These are phyloP conservation scores for Aspergillus clavatus DNA, from an alignment of 2,329 filamentous ascomycete species.

Conservation along the genomic window DNA sequence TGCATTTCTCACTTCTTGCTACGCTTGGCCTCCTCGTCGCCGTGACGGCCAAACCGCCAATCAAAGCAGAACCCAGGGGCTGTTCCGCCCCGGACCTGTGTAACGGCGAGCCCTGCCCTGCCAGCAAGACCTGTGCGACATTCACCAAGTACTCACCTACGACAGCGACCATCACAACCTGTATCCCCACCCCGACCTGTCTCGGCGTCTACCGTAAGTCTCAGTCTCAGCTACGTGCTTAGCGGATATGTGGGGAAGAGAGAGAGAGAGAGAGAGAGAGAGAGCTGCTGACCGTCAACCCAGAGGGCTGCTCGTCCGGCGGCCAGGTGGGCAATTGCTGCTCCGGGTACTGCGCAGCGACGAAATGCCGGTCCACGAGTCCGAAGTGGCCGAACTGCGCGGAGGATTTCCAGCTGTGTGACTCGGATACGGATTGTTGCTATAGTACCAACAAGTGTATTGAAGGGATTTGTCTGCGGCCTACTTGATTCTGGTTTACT, in stretches of 20 bases:
- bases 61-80: background rate
- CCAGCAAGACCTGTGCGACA: background rate
- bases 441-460: conserved; percentile 26
- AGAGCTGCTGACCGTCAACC: background rate
- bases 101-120: background rate
- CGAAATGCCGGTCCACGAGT: conserved; percentile 26
- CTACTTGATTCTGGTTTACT: background rate
- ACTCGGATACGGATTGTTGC: conserved; percentile 25
- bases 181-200: conserved; percentile 22
- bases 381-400: conserved; percentile 23
- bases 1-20: background rate
- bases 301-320: conserved; percentile 16
- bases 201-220: conserved; percentile 22
- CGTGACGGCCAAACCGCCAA: background rate
- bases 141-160: conserved; percentile 6
- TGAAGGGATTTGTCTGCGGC: conserved; percentile 18
- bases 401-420: conserved; percentile 24
- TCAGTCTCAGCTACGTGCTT: too few relatives aligned
- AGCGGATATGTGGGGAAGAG: too few relatives aligned
- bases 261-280: conserved; percentile 4
- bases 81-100: background rate
- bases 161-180: conserved; percentile 22
- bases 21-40: background rate
- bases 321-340: conserved; percentile 19
- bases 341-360: conserved; percentile 28